Evolutionary conservation across 441 rosid species (phyloP).

Genomic region (Pelargonium citronellum): DNA sequence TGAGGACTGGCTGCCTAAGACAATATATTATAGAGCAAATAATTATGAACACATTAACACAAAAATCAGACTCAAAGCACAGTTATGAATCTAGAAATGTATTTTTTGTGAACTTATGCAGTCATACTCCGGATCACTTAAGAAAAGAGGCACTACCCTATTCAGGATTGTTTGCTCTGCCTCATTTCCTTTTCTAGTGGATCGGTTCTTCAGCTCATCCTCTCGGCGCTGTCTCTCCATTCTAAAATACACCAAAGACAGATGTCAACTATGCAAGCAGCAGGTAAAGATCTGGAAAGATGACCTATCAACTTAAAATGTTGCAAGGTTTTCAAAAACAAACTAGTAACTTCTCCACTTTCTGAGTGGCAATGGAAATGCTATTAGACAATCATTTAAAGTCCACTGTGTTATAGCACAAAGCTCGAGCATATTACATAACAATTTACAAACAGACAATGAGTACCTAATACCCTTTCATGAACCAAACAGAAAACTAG

Average conservation of each 20-base stretch:
- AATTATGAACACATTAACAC: no score
- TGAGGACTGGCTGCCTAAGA: conserved; percentile 87
- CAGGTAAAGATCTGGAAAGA: not conserved
- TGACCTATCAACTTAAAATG: not conserved
- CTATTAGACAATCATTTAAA: not conserved
- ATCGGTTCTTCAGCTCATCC: conserved; percentile 78
- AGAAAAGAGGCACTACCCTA: conserved; percentile 46
- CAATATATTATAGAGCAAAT: not conserved
- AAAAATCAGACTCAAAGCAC: not conserved
- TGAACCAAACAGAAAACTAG: not conserved
- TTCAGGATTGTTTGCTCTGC: conserved; percentile 83
- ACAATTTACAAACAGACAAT: not conserved
- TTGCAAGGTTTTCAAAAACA: not conserved
- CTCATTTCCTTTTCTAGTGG: conserved; percentile 77
- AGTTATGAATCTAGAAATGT: conserved; percentile 13
- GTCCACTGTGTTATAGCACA: not conserved
- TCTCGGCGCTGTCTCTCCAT: conserved; percentile 98
- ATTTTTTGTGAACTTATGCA: not conserved
- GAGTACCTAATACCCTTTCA: not conserved
- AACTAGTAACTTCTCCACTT: not conserved
- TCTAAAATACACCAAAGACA: conserved; percentile 32
- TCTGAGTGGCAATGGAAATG: conserved; percentile 4
- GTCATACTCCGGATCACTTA: not conserved
- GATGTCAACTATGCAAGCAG: conserved; percentile 8
- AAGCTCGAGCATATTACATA: not conserved